Base-by-base conservation (phyloP, 2,329 filamentous ascomycete genomes). In the Helicocarpus griseus region DNA sequence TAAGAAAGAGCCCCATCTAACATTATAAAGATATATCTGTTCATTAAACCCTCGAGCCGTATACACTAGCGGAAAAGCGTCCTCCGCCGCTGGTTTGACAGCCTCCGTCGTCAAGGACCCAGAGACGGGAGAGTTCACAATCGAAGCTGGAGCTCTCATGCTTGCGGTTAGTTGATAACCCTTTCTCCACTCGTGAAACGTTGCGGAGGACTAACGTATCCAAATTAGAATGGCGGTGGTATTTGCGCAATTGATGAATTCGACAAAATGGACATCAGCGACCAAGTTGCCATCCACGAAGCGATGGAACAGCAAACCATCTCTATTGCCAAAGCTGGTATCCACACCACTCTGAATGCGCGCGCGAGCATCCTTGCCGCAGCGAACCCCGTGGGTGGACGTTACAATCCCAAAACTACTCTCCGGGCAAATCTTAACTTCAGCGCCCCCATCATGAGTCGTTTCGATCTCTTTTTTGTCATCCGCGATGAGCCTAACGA, bases 271-370 rank as follows among this genome's bases (percentile, higher is more conserved):
- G 93, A 98, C 63, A 87, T 98, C 56, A 83, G 76, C 49, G 93
- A 98, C 67, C 93, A 98, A 73, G 93, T 98, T 51, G 93, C 93
- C 58, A 98, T 98, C 63, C 93, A 98, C 79, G 93, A 98, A 81
- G 93, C 93, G 54, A 98, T 98, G 93, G 93, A 98, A 80, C 93
- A 98, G 75, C 93, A 98, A 72, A 98, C 93, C 4, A 98, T 98
- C 58, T 96, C 89, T 7, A 98, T 98, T 63, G 91, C 93, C 54
- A 98, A 98, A 73, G 93, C 93, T 4, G 93, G 93, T 63, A 98
- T 98, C 53, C 93, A 98, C 68, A 94, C 93, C 3, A 98, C 93
- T 0, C 80, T 98, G 43, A 98, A 98, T 65, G 93, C 93, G 2
- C 83, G 93, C 51, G 96, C 93, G 0, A 93, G 86, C 44, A 97